phyloP scores from a whole-genome alignment of 306 rosid species.

The Psophocarpus tetragonolobus region DNA sequence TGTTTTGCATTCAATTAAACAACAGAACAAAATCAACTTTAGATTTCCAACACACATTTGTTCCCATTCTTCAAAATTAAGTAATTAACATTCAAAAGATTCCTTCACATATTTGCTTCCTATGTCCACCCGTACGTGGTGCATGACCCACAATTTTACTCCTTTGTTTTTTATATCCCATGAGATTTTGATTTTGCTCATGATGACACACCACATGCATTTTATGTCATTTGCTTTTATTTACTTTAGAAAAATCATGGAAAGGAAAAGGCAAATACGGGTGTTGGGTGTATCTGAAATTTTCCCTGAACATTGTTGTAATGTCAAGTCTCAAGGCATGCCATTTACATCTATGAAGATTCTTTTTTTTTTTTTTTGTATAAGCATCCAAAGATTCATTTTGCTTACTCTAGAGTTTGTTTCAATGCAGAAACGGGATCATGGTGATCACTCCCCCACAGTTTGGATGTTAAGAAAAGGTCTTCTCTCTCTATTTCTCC shows the following conservation, averaged over 20 bases:
- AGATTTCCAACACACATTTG: conserved; percentile 6
- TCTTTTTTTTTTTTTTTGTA: too few relatives aligned
- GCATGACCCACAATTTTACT: neutral
- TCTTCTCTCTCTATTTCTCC: conserved; percentile 56
- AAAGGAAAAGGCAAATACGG: neutral
- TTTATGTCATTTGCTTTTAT: neutral
- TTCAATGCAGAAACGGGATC: conserved; percentile 84
- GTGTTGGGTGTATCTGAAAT: neutral
- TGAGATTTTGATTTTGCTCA: neutral
- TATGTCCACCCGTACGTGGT: neutral
- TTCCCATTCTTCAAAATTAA: neutral
- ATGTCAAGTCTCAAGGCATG: neutral
- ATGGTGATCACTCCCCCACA: conserved; percentile 94
- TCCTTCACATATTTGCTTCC: conserved; percentile 7
- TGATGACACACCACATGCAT: conserved; percentile 12
- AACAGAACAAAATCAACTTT: conserved; percentile 9
- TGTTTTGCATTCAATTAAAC: conserved; percentile 32
- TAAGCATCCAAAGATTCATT: neutral
- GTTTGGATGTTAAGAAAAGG: conserved; percentile 79
- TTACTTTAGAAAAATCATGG: neutral
- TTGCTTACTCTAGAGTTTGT: conserved; percentile 61
- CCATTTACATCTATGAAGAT: neutral
- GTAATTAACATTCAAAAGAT: conserved; percentile 9
- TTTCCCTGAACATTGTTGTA: neutral
- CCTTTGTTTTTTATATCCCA: conserved; percentile 7